A percentile compares a stretch with the other conserved stretches of the same genome.
Evolutionary conservation across 805 yeast genomes (phyloP).

Genomic region (Hanseniaspora guilliermondii): DNA sequence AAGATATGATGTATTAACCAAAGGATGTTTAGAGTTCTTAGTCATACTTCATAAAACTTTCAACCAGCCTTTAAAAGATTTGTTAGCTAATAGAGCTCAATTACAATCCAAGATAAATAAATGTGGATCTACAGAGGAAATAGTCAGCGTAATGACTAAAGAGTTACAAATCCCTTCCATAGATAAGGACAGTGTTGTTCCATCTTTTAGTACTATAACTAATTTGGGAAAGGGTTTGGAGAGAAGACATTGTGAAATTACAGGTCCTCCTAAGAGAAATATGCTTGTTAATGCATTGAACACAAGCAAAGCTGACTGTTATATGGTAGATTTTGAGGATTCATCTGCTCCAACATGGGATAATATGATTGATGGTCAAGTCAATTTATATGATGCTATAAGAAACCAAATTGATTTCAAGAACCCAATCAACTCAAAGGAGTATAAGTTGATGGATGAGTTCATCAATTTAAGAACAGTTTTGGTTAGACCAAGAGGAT

Average conservation of each 20-base stretch:
- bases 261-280: constrained; percentile 76
- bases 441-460: constrained; percentile 40
- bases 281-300: constrained; percentile 75
- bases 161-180: constrained; percentile 39
- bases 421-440: constrained; percentile 26
- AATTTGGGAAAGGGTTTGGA: constrained; percentile 54
- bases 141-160: constrained; percentile 51
- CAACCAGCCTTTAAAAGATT: constrained; percentile 45
- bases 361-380: constrained; percentile 70
- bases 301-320: constrained; percentile 57
- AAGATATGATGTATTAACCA: constrained; percentile 29
- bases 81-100: constrained; percentile 48
- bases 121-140: constrained; percentile 9
- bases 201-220: constrained; percentile 46
- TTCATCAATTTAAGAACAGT: constrained; percentile 44
- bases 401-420: constrained; percentile 51
- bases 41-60: constrained; percentile 64
- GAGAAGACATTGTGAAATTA: constrained; percentile 68
- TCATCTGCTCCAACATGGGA: constrained; percentile 76
- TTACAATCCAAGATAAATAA: constrained; percentile 50
- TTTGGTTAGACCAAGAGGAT: constrained; percentile 78
- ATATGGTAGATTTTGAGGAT: constrained; percentile 81
- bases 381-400: constrained; percentile 62
- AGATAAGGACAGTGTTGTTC: constrained; percentile 45
- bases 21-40: constrained; percentile 47